Evolutionary conservation across 1,139 yeast genomes (phyloP), one percentile per base, ranked within the genome.

Genomic region (Geotrichum histeridarum): DNA sequence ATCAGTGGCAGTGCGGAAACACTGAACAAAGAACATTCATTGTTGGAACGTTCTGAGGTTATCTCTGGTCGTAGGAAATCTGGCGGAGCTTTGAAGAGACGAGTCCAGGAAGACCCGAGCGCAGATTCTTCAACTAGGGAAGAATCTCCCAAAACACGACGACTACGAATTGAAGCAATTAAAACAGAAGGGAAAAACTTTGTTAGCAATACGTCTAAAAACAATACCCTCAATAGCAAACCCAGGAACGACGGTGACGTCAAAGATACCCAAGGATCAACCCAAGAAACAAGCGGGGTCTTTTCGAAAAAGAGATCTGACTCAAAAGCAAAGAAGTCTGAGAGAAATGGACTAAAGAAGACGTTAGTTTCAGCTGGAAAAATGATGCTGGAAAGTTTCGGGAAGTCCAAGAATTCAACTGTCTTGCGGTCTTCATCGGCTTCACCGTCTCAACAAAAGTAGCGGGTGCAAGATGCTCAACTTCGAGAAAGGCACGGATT

Each of bases 371-470:
- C 30, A n/a, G 38, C 47, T 14, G 38, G 47, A 14, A 43, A 43
- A 32, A n/a, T 43, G n/a, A 27, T 43, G n/a, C 35, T 42, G 11
- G 47, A 37, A 32, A 37, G 47, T n/a, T 37, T 43, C 8, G 32
- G 32, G 11, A 43, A 43, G 8, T 41, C 43, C 8, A 41, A 41
- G 14, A n/a, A 9, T 18, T 37, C 39, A 17, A 4, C 39, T n/a
- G 15, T 17, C 15, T 17, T 14, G 15, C 15, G 18, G 6, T 41
- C 43, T 15, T 17, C 43, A 27, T 27, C 43, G 8, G 30, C 43
- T 4, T 8, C 43, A 41, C 30, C 12, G 14, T 18, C 43, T 18
- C 17, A 30, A 45, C 14, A n/a, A 18, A 33, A 33, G 39, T 17
- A 32, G 6, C n/a, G 17, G n/a, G 35, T 22, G 27, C 27, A 22